These are phyloP conservation scores for Ceratocystis cacaofunesta DNA, from an alignment of 2,329 filamentous ascomycete species.

Conservation along the genomic window DNA sequence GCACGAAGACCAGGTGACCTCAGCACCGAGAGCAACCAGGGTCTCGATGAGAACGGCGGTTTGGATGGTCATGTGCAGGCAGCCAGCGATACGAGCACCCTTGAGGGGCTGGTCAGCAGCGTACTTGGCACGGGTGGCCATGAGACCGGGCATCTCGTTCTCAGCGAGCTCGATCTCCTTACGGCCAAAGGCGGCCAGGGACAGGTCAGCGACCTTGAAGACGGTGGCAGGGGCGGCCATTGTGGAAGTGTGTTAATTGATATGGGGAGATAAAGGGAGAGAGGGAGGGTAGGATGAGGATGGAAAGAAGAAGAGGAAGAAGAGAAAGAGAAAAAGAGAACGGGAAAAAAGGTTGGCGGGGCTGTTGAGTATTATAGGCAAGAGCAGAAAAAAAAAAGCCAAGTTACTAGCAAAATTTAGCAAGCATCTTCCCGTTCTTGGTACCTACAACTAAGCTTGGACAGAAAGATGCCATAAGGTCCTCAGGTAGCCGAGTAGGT, in stretches of 20 bases:
- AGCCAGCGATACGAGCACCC: constrained; percentile 91
- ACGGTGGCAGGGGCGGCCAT: constrained; percentile 73
- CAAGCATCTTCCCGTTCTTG: constrained; percentile 4
- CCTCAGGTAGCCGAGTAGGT: neutral
- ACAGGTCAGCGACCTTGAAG: constrained; percentile 98
- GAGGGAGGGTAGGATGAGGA: constrained; percentile 17
- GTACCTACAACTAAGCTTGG: constrained; percentile 1
- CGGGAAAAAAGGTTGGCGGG: constrained; percentile 5
- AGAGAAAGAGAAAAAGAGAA: constrained; percentile 1
- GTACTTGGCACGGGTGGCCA: constrained; percentile 88
- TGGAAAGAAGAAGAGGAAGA: constrained; percentile 15
- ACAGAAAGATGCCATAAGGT: neutral
- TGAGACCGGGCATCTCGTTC: constrained; percentile 93
- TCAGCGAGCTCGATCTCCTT: constrained; percentile 98
- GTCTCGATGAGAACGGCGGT: constrained; percentile 99
- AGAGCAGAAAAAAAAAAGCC: constrained; percentile 1
- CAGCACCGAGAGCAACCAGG: constrained; percentile 80
- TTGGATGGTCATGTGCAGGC: constrained; percentile 99
- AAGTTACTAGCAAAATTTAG: neutral
- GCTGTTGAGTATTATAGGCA: constrained; percentile 6
- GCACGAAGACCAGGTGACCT: constrained; percentile 98
- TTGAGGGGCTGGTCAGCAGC: constrained; percentile 81
- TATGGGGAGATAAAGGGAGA: constrained; percentile 17
- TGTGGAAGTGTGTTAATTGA: constrained; percentile 22
- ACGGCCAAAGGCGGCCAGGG: constrained; percentile 93